These are phyloP conservation scores for Alternaria sp. DNA, from an alignment of 2,329 filamentous ascomycete genomes.

Conservation along the genomic window DNA sequence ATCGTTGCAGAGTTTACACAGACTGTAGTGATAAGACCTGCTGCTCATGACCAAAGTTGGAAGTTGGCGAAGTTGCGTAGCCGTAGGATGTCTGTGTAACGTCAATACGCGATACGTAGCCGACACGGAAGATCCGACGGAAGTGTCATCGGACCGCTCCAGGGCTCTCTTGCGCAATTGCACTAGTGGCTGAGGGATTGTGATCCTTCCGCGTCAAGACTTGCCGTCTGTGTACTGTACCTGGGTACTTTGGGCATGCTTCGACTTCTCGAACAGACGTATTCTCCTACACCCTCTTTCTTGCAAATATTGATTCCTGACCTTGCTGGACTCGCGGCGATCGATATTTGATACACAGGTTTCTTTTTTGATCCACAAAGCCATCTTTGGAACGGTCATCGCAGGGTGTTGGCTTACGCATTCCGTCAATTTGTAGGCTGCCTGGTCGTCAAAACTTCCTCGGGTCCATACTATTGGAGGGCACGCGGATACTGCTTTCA, in stretches of 20 bases:
- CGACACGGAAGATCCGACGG: not conserved
- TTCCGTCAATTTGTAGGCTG: rapidly evolving
- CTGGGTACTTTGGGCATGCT: not conserved
- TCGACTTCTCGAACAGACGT: not conserved
- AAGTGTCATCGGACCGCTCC: not conserved
- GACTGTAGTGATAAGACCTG: not conserved
- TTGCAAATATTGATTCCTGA: rapidly evolving
- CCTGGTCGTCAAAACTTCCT: not conserved
- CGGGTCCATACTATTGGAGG: too few species aligned
- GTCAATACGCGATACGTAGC: not conserved
- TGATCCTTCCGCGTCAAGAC: not conserved
- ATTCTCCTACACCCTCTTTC: not conserved
- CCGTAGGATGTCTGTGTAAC: not conserved
- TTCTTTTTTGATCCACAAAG: not conserved
- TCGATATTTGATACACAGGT: rapidly evolving
- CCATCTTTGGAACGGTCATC: not conserved
- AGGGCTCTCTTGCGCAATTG: not conserved
- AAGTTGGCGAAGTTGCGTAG: not conserved
- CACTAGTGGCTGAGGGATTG: not conserved
- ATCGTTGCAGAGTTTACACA: not conserved
- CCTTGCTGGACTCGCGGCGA: not conserved
- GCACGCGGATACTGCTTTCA: rapidly evolving
- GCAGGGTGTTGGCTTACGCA: not conserved
- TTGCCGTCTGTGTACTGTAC: not conserved
- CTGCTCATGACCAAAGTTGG: not conserved